Conservation (phyloP, 2,329 filamentous ascomycete genomes). For the Claviceps capensis region DNA sequence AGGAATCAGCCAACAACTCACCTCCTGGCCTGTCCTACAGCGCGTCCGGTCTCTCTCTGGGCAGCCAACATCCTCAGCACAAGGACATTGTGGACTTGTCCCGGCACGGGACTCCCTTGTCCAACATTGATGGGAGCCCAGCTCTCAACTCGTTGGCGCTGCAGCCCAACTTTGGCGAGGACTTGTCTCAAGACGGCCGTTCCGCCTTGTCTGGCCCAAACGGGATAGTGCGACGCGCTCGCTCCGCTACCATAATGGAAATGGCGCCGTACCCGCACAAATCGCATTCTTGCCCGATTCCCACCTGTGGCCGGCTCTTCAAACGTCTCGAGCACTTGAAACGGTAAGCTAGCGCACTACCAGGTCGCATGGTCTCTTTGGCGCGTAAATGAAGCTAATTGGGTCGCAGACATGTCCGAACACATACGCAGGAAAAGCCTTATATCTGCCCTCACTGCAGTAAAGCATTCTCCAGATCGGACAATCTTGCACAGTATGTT, state of each 20-base stretch:
- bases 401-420: slow-evolving; percentile 83
- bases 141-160: slow-evolving; percentile 56
- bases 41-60: slow-evolving; percentile 50
- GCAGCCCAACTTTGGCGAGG: slow-evolving; percentile 60
- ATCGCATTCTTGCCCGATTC: slow-evolving; percentile 98
- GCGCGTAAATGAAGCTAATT: not conserved
- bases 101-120: slow-evolving; percentile 78
- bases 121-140: slow-evolving; percentile 71
- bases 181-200: slow-evolving; percentile 45
- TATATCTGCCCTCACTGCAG: slow-evolving; percentile 97
- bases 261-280: slow-evolving; percentile 93
- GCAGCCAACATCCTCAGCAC: slow-evolving; percentile 48
- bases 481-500: slow-evolving; percentile 93
- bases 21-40: slow-evolving; percentile 64
- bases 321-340: slow-evolving; percentile 99
- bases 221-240: slow-evolving; percentile 74
- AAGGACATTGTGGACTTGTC: slow-evolving; percentile 74
- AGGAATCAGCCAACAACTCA: slow-evolving; percentile 67
- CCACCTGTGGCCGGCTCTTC: slow-evolving; percentile 91
- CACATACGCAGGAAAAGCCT: slow-evolving; percentile 96
- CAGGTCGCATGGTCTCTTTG: not conserved
- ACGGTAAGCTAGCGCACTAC: slow-evolving; percentile 54
- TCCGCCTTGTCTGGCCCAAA: slow-evolving; percentile 56
- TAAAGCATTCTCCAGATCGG: slow-evolving; percentile 96
- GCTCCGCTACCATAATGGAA: slow-evolving; percentile 93